Evolutionary conservation across 495 filamentous ascomycete genomes (phyloP).

Genomic region (Aspergillus leporis): DNA sequence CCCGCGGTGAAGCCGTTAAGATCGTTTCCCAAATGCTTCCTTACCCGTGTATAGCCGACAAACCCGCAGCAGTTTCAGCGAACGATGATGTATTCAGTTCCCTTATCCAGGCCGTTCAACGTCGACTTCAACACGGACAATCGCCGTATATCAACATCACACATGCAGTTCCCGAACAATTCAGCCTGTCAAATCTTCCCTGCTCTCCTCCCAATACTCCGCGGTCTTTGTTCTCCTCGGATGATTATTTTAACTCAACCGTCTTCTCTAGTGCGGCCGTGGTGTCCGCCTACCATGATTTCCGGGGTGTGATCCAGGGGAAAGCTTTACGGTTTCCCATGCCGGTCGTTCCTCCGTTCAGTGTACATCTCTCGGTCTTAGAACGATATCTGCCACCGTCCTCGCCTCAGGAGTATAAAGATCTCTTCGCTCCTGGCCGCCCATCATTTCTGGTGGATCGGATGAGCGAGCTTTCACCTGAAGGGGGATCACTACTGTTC

Average conservation of each 20-base stretch:
- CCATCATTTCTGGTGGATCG: constrained; percentile 68
- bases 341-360: constrained; percentile 64
- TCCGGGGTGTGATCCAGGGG: constrained; percentile 46
- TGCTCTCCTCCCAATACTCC: constrained; percentile 62
- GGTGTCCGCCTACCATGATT: constrained; percentile 56
- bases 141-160: constrained; percentile 62
- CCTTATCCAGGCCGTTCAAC: constrained; percentile 56
- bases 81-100: constrained; percentile 46
- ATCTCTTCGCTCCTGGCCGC: constrained; percentile 57
- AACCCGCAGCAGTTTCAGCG: constrained; percentile 31
- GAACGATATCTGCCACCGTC: constrained; percentile 73
- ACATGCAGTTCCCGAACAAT: constrained; percentile 62
- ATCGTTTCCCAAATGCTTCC: constrained; percentile 65
- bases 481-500: constrained; percentile 63
- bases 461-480: constrained; percentile 60
- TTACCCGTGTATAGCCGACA: constrained; percentile 55
- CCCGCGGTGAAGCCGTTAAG: constrained; percentile 48
- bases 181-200: constrained; percentile 62
- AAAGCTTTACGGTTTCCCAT: constrained; percentile 50
- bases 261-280: constrained; percentile 60
- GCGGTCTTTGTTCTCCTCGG: constrained; percentile 42
- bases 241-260: constrained; percentile 57
- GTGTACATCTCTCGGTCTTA: constrained; percentile 63
- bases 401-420: constrained; percentile 57
- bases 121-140: constrained; percentile 44